Base-by-base conservation (phyloP, 177 flowering plant genomes). In the Vitis hybrid region DNA sequence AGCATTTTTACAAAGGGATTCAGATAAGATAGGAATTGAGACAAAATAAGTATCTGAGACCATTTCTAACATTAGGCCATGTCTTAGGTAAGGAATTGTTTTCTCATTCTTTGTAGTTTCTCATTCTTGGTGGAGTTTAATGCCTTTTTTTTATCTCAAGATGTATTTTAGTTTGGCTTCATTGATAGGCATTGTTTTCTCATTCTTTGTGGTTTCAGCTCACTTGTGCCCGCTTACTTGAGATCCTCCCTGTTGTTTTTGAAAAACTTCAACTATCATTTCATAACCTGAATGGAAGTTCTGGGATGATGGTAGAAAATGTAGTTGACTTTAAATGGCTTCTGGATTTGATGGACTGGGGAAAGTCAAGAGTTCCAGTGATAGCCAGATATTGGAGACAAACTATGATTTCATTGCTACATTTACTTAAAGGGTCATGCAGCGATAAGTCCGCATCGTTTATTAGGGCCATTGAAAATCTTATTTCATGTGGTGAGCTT, bases 201-300 rank as follows among this genome's bases (percentile, higher is more conserved):
- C 49, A 62, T 69, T 57, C 22, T 31, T 71, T 77, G 5, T 72
- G 81, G 69, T 75, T 79, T 60, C 90, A 94, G 99, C 93, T 93
- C 96, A 84, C 97, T 12, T 93, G 93, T 82, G 83, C 93, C 57
- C 97, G 99, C 19, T n/a, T 93, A 52, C 92, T 94, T 75, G 99
- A 93, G 85, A 77, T 89, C 64, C 80, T 91, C 49, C 99, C 99
- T 63, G 75, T 83, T 60, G 72, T 86, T 45, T 83, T 84, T 67
- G 89, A 83, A 80, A 83, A 72, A 72, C 80, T 91, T 60, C 48
- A 10, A 55, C 72, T 74, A 21, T 76, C 83, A 62, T 22, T 52
- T 18, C 53, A 62, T 55, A 67, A 65, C 60, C 16, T 64, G 26
- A 70, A 72, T 61, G 74, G 76, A 48, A 66, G 58, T 63, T 76